Percentiles rank a stretch among this genome's conserved stretches.
These are phyloP conservation scores for Salix suchowensis DNA, from an alignment of 345 rosid species.

Conservation along the genomic window DNA sequence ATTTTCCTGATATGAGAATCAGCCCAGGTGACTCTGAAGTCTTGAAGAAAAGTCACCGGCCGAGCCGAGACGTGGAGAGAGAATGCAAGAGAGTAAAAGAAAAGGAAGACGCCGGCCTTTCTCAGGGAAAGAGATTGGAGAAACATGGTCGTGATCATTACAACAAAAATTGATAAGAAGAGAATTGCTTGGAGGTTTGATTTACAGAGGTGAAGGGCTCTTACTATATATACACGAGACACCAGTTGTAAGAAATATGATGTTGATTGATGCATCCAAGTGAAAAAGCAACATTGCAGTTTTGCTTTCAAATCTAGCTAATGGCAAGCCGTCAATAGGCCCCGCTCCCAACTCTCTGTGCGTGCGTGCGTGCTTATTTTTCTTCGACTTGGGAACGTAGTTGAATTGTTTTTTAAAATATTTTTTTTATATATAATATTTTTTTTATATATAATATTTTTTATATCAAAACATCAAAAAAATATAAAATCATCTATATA, in stretches of 20 bases:
- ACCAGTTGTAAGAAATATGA: conserved; percentile 20
- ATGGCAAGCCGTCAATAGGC: conserved; percentile 56
- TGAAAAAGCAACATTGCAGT: conserved; percentile 29
- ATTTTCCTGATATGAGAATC: conserved; percentile 67
- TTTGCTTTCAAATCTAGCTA: conserved; percentile 78
- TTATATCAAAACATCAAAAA: no score
- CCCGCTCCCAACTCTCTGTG: conserved; percentile 28
- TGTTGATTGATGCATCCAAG: conserved; percentile 33
- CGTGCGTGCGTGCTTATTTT: not conserved
- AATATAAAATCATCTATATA: no score
- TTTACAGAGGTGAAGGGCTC: conserved; percentile 13
- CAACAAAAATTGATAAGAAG: not conserved
- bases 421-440: no score
- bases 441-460: no score
- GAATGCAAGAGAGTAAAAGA: conserved; percentile 25
- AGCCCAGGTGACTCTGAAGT: conserved; percentile 67
- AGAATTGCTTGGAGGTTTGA: conserved; percentile 2
- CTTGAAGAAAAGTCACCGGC: conserved; percentile 57
- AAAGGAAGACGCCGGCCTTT: conserved; percentile 10
- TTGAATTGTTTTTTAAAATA: no score
- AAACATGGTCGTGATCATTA: conserved; percentile 12
- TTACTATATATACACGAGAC: conserved; percentile 9
- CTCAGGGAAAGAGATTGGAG: not conserved
- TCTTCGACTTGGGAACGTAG: not conserved
- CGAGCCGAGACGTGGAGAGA: conserved; percentile 37